Base-by-base conservation (phyloP, 1,139 yeast species). In the Taphrina betulina region DNA sequence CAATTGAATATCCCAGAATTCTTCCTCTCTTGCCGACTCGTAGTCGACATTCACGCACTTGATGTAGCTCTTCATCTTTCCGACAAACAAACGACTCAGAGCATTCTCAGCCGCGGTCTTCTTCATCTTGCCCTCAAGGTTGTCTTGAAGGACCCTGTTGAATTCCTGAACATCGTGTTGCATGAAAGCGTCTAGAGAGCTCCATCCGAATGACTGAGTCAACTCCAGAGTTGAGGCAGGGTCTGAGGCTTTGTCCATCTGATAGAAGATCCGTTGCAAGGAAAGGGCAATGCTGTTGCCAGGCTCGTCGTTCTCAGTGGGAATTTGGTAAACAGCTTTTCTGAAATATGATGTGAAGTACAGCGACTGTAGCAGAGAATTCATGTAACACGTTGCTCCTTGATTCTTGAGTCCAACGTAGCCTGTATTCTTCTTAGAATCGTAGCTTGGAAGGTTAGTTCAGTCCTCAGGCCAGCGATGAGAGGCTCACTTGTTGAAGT, bases 111-210 rank as follows among this genome's bases (percentile, higher is more conserved):
- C 92, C 0, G 76, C 73, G 0, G 96, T 84, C 4, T 89, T 92
- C 67, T 89, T 89, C 97, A 92, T 90, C 54, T 88, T 87, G 4
- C 82, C 77, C 70, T 94, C 99, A 54, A 92, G 75, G 64, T 85
- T 82, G 69, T 92, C 99, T 96, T 94, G 92, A 67, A 92, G 76
- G 37, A 94, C 90, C 65, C 99, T 83, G 68, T 90, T 89, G 68
- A 94, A 77, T 69, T 92, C 99, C 68, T 94, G 98, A 14, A 92
- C 96, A 68, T 92, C 99, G 69, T 92, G 98, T 70, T 92, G 99
- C 5, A 95, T 87, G 69, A 92, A 94, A 0, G 97, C 96, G 65
- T 92, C 98, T 8, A 84, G 83, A 7, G 89, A 79, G 68, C 90
- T 96, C 99, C 99, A 92, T 8, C 99, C 98, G 74, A 92, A 92